Evolutionary conservation across 2,329 filamentous ascomycete species (phyloP), one percentile per base, ranked within the genome.

Genomic region (Hymenoscyphus fructigenus): DNA sequence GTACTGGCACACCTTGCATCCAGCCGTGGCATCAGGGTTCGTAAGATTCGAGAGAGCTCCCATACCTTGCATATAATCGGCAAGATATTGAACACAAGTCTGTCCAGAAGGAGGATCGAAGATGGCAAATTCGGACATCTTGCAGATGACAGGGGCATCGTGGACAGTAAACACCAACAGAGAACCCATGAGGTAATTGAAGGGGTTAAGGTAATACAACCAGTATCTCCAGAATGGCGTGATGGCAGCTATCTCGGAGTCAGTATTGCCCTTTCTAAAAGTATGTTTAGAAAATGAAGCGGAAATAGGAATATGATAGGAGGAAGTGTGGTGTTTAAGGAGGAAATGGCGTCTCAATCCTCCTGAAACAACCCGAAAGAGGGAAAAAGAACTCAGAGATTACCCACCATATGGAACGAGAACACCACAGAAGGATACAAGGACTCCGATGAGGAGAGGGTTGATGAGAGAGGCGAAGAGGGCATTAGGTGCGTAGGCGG

Each of bases 371-470:
- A n/a, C n/a, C n/a, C n/a, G n/a, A n/a, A n/a, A n/a, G n/a, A n/a
- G n/a, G n/a, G n/a, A n/a, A n/a, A n/a, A n/a, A n/a, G n/a, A n/a
- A n/a, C n/a, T n/a, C n/a, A n/a, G n/a, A n/a, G n/a, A n/a, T n/a
- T n/a, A n/a, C n/a, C n/a, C n/a, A n/a, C n/a, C 67, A 67, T 88
- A 91, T 0, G 90, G 89, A 0, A 92, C 90, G 5, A 92, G 80
- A 12, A 93, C 88, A 67, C 91, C 91, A 70, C 89, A 92, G 79
- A 93, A 93, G 1, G 84, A 85, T 9, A 91, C 82, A 2, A 92
- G 79, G 50, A 86, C 75, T 5, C 82, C 80, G 63, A 88, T 77
- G 12, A 88, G 61, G 0, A 88, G 72, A 0, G 85, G 85, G 67
- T 87, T 88, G 66, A 82, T 80, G 4, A 88, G 78, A 0, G 84